phyloP scores from a whole-genome alignment of 495 filamentous ascomycete genomes.

The Chaetomium fimeti region DNA sequence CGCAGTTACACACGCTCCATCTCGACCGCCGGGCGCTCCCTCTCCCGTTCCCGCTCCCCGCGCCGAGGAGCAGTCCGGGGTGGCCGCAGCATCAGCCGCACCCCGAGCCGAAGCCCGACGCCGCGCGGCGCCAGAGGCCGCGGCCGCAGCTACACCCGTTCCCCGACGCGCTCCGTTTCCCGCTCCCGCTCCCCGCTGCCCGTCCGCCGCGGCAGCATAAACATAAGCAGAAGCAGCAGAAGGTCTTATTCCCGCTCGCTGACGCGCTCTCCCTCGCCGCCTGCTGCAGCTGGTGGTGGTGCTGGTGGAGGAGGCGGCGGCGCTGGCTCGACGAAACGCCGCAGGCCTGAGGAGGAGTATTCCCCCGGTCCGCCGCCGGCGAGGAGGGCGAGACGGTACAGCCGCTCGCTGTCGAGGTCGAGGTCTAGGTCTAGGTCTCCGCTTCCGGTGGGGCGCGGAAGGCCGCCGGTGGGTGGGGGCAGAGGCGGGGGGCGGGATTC shows the following conservation, averaged over 20 bases:
- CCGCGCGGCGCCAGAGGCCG: neutral
- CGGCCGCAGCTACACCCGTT: constrained; percentile 21
- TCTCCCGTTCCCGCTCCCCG: constrained; percentile 36
- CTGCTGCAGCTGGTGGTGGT: constrained; percentile 6
- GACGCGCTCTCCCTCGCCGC: constrained; percentile 16
- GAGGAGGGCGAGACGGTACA: constrained; percentile 16
- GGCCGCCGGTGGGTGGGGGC: neutral
- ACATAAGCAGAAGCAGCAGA: neutral
- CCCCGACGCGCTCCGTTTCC: neutral
- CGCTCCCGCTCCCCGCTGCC: constrained; percentile 30
- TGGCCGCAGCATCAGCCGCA: constrained; percentile 24
- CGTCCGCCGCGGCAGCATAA: neutral
- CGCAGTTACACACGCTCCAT: constrained; percentile 43
- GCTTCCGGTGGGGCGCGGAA: neutral
- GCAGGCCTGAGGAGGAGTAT: constrained; percentile 19
- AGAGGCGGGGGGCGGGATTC: neutral
- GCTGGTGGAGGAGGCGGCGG: neutral
- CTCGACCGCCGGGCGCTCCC: constrained; percentile 34
- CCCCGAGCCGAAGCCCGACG: constrained; percentile 29
- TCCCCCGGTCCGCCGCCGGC: constrained; percentile 23
- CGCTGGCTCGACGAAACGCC: constrained; percentile 15
- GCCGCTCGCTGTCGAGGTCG: constrained; percentile 17
- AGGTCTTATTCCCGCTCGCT: constrained; percentile 24
- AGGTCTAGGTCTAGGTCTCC: constrained; percentile 4
- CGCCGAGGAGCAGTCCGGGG: too few species aligned